Evolutionary conservation across 176 grass and related monocot genomes (phyloP), one percentile per base, ranked within the genome.

Genomic region (Metroxylon sagu): DNA sequence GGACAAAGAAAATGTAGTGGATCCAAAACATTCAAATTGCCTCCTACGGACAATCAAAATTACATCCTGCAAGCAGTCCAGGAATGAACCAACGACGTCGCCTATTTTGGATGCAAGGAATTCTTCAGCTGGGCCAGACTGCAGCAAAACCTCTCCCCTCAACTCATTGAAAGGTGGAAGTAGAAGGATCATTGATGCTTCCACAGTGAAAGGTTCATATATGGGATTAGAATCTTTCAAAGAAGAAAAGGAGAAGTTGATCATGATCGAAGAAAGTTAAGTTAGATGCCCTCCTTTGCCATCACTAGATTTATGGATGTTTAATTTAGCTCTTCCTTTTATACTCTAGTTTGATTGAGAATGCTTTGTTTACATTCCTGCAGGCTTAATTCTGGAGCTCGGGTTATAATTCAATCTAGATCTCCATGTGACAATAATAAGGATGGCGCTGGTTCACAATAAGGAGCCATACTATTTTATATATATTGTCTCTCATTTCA

Each of bases 211-310:
- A 85, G 29, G 81, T 59, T 89, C 84, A 67, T 98, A 76, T 50
- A 83, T 69, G 52, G 83, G 82, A 71, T 54, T 65, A 29, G 82
- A 92, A 49, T 98, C 94, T 57, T 98, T 92, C 69, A 80, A 79
- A 21, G 72, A 89, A 50, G 81, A 89, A 59, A 85, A 88, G 53
- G 94, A 92, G 18, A 88, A 86, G 53, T 53, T 92, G 57, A 85
- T 89, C 79, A 98, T 75, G 70, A 98, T 98, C 3, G 88, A 98
- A 98, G 94, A 98, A 98, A 93, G 88, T 85, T 93, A 70, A 89
- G 85, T 92, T 74, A 14, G 49, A 53, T 71, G 52, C 64, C 66
- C 54, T 19, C 55, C 16, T 56, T 7, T 26, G 15, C 29, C 26
- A 15, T 76, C 18, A 15, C 0, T 78, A 65, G 2, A 18, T 23